These are phyloP conservation scores for Globisporangium heterothallicum DNA, from an alignment of 352 stramenopile genomes.

Conservation along the genomic window DNA sequence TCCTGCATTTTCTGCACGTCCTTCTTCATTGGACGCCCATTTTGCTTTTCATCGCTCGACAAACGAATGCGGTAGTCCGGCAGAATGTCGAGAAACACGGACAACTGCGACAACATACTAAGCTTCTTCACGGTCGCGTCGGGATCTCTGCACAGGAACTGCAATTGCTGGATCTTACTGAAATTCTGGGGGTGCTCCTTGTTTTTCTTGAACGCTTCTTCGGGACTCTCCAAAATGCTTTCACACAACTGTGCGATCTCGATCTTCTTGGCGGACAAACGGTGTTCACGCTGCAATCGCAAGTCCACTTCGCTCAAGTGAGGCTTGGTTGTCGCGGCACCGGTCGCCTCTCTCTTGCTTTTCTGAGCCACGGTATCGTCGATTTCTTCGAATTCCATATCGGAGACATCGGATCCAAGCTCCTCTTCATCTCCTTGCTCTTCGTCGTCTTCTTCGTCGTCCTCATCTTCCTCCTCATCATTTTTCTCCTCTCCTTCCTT, in stretches of 20 bases:
- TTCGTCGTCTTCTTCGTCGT: constrained; percentile 29
- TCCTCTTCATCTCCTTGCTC: constrained; percentile 35
- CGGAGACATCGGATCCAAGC: constrained; percentile 61
- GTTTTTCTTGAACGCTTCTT: constrained; percentile 84
- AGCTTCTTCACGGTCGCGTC: constrained; percentile 81
- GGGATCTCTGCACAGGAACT: constrained; percentile 59
- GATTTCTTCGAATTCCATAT: constrained; percentile 83
- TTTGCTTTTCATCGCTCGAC: constrained; percentile 80
- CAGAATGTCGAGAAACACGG: constrained; percentile 95
- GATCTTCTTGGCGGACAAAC: constrained; percentile 78
- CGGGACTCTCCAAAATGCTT: constrained; percentile 80
- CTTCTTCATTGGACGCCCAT: constrained; percentile 79
- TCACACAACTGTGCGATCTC: constrained; percentile 88
- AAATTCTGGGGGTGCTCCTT: constrained; percentile 77
- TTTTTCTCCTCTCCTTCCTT: constrained; percentile 17
- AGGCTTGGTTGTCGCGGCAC: background rate
- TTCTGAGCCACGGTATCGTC: constrained; percentile 16
- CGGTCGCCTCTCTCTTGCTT: constrained; percentile 8
- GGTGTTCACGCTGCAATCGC: constrained; percentile 55
- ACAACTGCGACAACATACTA: constrained; percentile 89
- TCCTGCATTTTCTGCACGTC: constrained; percentile 86
- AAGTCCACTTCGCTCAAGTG: constrained; percentile 50
- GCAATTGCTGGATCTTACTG: constrained; percentile 79
- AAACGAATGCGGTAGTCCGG: constrained; percentile 93
- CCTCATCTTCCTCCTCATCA: constrained; percentile 24